phyloP scores from a whole-genome alignment of 805 yeast species.

The Dipodascopsis tothii region DNA sequence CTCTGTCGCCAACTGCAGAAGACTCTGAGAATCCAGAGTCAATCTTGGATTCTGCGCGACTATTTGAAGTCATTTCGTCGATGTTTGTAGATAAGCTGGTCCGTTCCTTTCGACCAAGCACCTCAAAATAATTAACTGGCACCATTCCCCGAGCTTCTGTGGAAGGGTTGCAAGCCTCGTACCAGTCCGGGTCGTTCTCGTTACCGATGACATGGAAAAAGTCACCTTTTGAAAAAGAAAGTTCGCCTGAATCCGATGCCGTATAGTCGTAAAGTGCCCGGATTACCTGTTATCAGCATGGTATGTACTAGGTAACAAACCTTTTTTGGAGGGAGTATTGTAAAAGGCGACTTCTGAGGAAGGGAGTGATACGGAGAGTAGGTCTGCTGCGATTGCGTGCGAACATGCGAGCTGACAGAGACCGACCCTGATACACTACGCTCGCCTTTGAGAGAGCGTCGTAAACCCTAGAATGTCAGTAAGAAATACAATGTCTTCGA shows the following conservation, averaged over 20 bases:
- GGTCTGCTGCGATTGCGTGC: neutral
- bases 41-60: constrained; percentile 4
- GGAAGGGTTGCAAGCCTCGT: constrained; percentile 81
- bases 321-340: constrained; percentile 12
- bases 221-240: constrained; percentile 73
- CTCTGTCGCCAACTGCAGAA: too few relatives aligned
- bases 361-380: constrained; percentile 3
- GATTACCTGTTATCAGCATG: constrained; percentile 45
- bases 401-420: neutral
- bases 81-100: constrained; percentile 14
- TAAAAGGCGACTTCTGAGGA: constrained; percentile 1
- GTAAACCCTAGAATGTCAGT: constrained; percentile 9
- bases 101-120: constrained; percentile 36
- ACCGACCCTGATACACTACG: neutral
- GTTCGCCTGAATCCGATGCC: constrained; percentile 75
- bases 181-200: constrained; percentile 56
- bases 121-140: constrained; percentile 77
- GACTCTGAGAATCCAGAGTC: constrained; percentile 14
- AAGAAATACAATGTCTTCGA: too few relatives aligned
- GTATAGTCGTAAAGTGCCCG: constrained; percentile 70
- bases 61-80: too few relatives aligned
- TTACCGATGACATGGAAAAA: constrained; percentile 73
- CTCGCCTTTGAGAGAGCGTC: constrained; percentile 18
- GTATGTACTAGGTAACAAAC: neutral
- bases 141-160: constrained; percentile 75